These are phyloP conservation scores for Paramecium tetraurelia DNA, from an alignment of 73 alveolate genomes.

Conservation along the genomic window DNA sequence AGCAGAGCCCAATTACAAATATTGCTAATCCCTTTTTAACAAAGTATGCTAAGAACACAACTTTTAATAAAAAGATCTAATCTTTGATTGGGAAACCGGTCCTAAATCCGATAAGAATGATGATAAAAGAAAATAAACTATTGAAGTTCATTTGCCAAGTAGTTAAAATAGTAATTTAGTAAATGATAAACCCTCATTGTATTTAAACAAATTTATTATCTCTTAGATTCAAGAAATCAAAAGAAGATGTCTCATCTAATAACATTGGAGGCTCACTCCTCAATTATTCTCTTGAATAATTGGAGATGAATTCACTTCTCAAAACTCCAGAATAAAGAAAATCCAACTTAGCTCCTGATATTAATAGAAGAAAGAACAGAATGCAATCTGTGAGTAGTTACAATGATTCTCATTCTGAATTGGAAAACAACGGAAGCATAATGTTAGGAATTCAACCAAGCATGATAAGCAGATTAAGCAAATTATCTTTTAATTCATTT, in stretches of 20 bases:
- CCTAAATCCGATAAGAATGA: background rate
- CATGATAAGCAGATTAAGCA: background rate
- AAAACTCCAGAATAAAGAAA: constrained; percentile 15
- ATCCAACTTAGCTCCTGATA: background rate
- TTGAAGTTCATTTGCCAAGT: background rate
- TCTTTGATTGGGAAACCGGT: constrained; percentile 37
- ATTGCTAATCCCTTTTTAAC: background rate
- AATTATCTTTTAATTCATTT: background rate
- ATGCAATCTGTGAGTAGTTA: constrained; percentile 10
- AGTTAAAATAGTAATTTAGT: background rate
- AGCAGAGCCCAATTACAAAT: constrained; percentile 22
- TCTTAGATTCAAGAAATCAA: background rate
- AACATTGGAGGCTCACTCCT: background rate
- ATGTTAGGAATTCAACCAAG: background rate
- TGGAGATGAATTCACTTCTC: background rate
- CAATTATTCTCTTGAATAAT: background rate
- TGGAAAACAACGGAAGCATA: background rate
- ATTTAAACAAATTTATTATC: background rate
- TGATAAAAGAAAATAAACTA: background rate
- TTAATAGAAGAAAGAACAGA: constrained; percentile 1
- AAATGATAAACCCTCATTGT: background rate
- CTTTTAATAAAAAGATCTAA: background rate
- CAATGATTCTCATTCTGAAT: background rate
- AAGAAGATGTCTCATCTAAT: background rate
- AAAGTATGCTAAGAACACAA: background rate